Base-by-base conservation (phyloP, 2,329 filamentous ascomycete genomes). In the Aspergillus ochraceus region DNA sequence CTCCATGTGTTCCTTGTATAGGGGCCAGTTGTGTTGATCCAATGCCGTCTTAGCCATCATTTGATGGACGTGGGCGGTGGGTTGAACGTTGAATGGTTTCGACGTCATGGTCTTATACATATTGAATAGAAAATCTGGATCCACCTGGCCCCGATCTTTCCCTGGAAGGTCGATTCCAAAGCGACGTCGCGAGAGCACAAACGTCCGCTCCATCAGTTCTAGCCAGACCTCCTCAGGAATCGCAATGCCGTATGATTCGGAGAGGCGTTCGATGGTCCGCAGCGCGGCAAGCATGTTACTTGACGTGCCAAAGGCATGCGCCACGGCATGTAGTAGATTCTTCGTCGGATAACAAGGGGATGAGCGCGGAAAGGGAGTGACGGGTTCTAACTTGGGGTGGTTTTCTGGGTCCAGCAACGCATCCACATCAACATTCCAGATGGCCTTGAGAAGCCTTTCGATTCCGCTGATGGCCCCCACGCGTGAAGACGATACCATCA, bases 241-340 rank as follows among this genome's bases (percentile, higher is more conserved):
- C 1, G 77, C 62, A 24, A 94, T 75, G 1, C 77, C 63, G 73
- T 89, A 90, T 6, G 78, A 77, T 1, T 75, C 75, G 0, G 90
- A 88, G 52, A 93, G 72, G 65, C 84, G 84, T 60, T 89, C 82
- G 12, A 92, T 75, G 0, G 89, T 68, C 46, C 83, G 80, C 26
- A 88, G 69, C 12, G 86, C 89, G 1, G 81, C 78, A 0, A 80
- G 71, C 4, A 92, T 79, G 57, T 88, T 81, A 52, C 84, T 87
- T 73, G 88, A 90, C 61, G 81, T 82, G n/a, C 88, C 84, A 63
- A 88, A 90, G 1, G 81, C 79, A 69, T 91, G 87, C 6, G 88
- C 88, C n/a, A 93, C 76, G 9, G 88, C 83, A 57, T 84, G 79
- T 22, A 94, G 79, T 0, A 93, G 79, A 2, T 79, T 77, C 8